phyloP scores from a whole-genome alignment of 169 alveolate species.

The Plasmodium malariae region DNA sequence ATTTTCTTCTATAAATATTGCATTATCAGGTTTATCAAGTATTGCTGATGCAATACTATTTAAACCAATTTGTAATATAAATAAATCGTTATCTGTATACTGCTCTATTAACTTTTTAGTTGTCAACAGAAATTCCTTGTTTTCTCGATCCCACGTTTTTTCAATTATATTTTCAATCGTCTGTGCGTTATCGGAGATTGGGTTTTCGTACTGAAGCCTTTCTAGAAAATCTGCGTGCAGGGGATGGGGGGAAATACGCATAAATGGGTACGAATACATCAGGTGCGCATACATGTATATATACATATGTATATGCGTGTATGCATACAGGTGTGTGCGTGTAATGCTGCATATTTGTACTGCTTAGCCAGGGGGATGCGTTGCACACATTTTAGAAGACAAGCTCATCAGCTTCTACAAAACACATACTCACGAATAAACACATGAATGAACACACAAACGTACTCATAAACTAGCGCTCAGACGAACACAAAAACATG shows the following conservation, averaged over 20 bases:
- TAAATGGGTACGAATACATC: not conserved
- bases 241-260: not conserved
- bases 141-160: slow-evolving; percentile 62
- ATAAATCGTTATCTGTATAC: slow-evolving; percentile 27
- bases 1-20: slow-evolving; percentile 57
- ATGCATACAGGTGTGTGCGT: not conserved
- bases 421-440: no score
- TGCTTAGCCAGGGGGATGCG: no score
- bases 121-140: slow-evolving; percentile 30
- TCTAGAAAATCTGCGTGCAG: slow-evolving; percentile 7
- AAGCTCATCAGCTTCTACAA: no score
- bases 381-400: no score
- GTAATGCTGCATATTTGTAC: not conserved
- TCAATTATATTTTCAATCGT: slow-evolving; percentile 24
- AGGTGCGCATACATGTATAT: no score
- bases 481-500: not conserved
- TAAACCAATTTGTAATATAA: slow-evolving; percentile 54
- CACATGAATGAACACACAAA: not conserved
- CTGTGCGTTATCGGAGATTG: slow-evolving; percentile 13
- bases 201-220: not conserved
- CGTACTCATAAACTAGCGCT: not conserved
- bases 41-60: slow-evolving; percentile 58
- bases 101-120: slow-evolving; percentile 38
- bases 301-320: not conserved
- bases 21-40: slow-evolving; percentile 42